Evolutionary conservation across 2,329 filamentous ascomycete species (phyloP).

Genomic region (Aspergillus alliaceus): DNA sequence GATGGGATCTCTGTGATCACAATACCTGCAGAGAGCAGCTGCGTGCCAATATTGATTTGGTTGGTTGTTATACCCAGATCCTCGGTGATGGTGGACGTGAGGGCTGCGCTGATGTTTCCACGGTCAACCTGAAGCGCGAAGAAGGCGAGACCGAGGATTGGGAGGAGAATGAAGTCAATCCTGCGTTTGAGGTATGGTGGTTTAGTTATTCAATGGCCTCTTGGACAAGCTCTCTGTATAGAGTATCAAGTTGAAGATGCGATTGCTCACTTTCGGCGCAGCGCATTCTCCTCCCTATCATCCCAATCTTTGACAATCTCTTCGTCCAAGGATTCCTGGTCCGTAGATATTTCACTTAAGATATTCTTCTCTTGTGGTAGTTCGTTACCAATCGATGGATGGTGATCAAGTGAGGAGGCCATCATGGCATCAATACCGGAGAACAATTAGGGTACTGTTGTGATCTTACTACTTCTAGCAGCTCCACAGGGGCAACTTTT

Average conservation of each 20-base stretch:
- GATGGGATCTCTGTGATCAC: conserved; percentile 52
- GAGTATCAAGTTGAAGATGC: not conserved
- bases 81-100: conserved; percentile 54
- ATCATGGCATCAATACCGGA: not conserved
- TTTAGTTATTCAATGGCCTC: not conserved
- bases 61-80: conserved; percentile 53
- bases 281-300: not conserved
- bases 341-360: not conserved
- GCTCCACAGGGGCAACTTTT: not conserved
- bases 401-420: not conserved
- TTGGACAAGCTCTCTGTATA: too few species aligned
- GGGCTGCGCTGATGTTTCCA: conserved; percentile 50
- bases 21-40: conserved; percentile 53
- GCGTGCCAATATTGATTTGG: conserved; percentile 57
- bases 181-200: not conserved
- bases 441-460: not conserved
- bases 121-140: conserved; percentile 25
- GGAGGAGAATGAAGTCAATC: not conserved
- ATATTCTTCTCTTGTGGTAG: not conserved
- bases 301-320: not conserved
- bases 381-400: not conserved
- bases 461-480: not conserved
- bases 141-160: not conserved
- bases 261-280: not conserved
- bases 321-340: not conserved